Evolutionary conservation across 169 alveolate genomes (phyloP).

Genomic region (Ichthyophthirius multifiliis): DNA sequence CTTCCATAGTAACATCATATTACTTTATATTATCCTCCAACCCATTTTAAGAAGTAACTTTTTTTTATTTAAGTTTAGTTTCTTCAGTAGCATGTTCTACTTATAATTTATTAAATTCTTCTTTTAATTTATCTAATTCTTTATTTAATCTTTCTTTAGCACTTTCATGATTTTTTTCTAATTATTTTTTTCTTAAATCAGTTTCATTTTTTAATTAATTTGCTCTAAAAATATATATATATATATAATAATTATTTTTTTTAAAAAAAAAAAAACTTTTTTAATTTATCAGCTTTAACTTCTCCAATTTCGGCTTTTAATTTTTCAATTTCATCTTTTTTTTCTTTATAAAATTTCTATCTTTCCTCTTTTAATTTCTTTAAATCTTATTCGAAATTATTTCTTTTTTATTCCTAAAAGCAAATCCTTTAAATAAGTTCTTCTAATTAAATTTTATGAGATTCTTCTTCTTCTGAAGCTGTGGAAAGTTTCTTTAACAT

Average conservation of each 20-base stretch:
- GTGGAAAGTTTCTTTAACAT: constrained; percentile 33
- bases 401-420: constrained; percentile 27
- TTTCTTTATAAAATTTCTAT: constrained; percentile 11
- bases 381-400: constrained; percentile 17
- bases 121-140: constrained; percentile 16
- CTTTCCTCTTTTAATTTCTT: constrained; percentile 20
- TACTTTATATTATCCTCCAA: constrained; percentile 17
- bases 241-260: not conserved
- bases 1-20: constrained; percentile 35
- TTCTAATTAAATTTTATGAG: constrained; percentile 17
- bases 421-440: no score
- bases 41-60: constrained; percentile 14
- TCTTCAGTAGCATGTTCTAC: constrained; percentile 30
- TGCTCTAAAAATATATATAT: not conserved
- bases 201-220: not conserved
- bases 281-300: constrained; percentile 30
- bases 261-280: not conserved
- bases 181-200: not conserved
- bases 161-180: constrained; percentile 33
- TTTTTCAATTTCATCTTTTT: constrained; percentile 34
- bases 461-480: constrained; percentile 35
- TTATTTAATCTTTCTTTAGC: constrained; percentile 18
- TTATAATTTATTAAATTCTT: constrained; percentile 21
- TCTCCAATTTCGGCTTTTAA: constrained; percentile 28
- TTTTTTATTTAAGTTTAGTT: constrained; percentile 19